Evolutionary conservation across 2,329 filamentous ascomycete species (phyloP).

Genomic region (Fusarium humuli): DNA sequence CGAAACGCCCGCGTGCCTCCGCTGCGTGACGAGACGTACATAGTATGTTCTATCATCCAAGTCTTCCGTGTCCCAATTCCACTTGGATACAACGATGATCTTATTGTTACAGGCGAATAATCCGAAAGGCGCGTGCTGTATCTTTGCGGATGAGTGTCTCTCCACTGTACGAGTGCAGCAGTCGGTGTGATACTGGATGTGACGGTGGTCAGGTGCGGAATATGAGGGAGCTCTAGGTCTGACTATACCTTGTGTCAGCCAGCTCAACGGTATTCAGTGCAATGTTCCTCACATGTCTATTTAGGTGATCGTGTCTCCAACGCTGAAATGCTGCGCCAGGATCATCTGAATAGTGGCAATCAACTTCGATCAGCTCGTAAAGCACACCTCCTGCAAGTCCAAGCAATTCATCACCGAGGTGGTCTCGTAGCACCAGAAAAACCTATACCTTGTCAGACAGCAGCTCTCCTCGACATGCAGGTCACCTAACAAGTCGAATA

Average conservation of each 20-base stretch:
- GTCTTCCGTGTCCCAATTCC: conserved; percentile 54
- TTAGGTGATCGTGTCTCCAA: conserved; percentile 59
- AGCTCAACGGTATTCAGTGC: neutral
- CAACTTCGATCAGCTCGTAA: conserved; percentile 61
- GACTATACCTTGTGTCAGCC: conserved; percentile 45
- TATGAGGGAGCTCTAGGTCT: conserved; percentile 59
- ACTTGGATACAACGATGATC: conserved; percentile 26
- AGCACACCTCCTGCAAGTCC: conserved; percentile 58
- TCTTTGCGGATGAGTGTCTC: conserved; percentile 52
- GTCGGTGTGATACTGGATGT: conserved; percentile 57
- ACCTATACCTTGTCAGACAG: conserved; percentile 46
- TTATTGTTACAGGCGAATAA: conserved; percentile 42
- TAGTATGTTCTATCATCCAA: conserved; percentile 58
- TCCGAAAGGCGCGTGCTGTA: conserved; percentile 57
- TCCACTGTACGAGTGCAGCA: conserved; percentile 52
- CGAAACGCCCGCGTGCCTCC: conserved; percentile 54
- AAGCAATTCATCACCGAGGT: conserved; percentile 59
- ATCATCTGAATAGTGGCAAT: conserved; percentile 58
- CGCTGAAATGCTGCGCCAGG: conserved; percentile 59
- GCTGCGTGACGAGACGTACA: conserved; percentile 55
- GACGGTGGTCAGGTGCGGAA: conserved; percentile 61
- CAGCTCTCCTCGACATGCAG: neutral
- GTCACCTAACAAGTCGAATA: conserved; percentile 52
- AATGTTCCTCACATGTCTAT: conserved; percentile 53
- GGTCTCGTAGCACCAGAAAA: conserved; percentile 57